Conservation (phyloP, 768 basidiomycete genomes). For the Rhizopogon vesiculosus region DNA sequence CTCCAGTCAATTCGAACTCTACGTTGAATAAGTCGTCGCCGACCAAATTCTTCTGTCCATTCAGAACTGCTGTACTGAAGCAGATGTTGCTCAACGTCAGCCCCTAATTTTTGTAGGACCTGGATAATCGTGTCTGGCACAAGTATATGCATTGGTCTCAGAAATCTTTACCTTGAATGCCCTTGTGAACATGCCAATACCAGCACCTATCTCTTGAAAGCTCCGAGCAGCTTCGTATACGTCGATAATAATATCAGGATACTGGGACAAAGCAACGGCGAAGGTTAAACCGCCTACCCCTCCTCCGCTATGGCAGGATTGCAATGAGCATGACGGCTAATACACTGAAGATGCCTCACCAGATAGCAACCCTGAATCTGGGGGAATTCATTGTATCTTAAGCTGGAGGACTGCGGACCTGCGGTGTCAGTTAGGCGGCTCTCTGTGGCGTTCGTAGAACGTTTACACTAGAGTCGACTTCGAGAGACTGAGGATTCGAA, state of each 20-base stretch:
- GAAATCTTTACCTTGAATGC: conserved; percentile 17
- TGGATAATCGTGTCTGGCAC: background rate
- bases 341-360: conserved; percentile 7
- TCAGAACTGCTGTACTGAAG: conserved; percentile 14
- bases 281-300: conserved; percentile 37
- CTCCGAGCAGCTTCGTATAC: conserved; percentile 49
- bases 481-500: no score
- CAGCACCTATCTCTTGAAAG: conserved; percentile 58
- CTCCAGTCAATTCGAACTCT: background rate
- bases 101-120: conserved; percentile 18
- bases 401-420: background rate
- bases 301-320: conserved; percentile 29
- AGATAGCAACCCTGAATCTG: conserved; percentile 25
- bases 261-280: conserved; percentile 31
- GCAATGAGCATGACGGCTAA: background rate
- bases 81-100: conserved; percentile 12
- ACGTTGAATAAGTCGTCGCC: background rate
- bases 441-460: no score
- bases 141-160: background rate
- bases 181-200: conserved; percentile 45
- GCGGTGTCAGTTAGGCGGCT: background rate
- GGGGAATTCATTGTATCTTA: conserved; percentile 7
- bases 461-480: no score
- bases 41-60: conserved; percentile 18
- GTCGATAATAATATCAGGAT: conserved; percentile 50